phyloP scores from a whole-genome alignment of 257 asterid genomes.

The Nicotiana undulata region DNA sequence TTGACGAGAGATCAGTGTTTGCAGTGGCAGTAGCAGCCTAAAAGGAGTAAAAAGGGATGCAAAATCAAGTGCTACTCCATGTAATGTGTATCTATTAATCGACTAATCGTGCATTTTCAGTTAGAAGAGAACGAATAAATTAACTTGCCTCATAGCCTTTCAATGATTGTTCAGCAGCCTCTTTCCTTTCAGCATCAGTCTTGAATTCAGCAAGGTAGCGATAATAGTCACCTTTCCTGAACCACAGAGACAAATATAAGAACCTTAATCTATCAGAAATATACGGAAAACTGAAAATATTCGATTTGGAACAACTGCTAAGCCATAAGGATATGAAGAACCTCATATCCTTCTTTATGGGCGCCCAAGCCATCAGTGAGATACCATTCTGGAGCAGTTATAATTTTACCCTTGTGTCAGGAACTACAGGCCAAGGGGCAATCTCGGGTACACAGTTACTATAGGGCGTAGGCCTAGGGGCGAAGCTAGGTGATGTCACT shows the following conservation, averaged over 20 bases:
- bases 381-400: too few species aligned
- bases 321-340: not conserved
- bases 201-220: conserved; percentile 91
- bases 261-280: not conserved
- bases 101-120: not conserved
- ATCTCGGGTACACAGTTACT: too few species aligned
- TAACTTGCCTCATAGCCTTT: conserved; percentile 79
- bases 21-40: conserved; percentile 70
- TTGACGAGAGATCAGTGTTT: conserved; percentile 69
- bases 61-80: not conserved
- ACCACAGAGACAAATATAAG: conserved; percentile 3
- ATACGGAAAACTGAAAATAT: not conserved
- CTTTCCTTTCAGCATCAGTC: conserved; percentile 65
- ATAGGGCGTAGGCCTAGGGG: too few species aligned
- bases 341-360: not conserved
- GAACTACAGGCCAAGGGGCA: too few species aligned
- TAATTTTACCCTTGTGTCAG: too few species aligned
- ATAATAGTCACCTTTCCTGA: conserved; percentile 84
- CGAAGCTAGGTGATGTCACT: too few species aligned
- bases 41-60: conserved; percentile 6
- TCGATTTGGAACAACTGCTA: not conserved
- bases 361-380: too few species aligned
- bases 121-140: not conserved
- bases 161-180: conserved; percentile 71
- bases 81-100: not conserved